Evolutionary conservation across 768 basidiomycete species (phyloP).

Genomic region (Naganishia antarctica): DNA sequence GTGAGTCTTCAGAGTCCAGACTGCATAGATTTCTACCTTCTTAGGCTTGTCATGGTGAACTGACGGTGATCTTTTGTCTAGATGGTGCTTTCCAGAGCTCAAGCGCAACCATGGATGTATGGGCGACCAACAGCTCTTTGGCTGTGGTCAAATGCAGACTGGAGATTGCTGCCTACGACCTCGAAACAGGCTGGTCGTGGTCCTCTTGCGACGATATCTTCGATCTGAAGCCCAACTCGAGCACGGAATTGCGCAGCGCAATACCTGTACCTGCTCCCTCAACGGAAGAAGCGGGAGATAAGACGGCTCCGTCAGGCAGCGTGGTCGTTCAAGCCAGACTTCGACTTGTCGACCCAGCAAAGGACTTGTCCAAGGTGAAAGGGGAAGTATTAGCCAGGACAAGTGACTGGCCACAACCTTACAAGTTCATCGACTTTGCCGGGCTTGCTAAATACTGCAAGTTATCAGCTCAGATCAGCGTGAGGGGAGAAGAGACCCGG

Average conservation of each 20-base stretch:
- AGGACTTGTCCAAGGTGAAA: neutral
- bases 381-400: neutral
- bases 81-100: conserved; percentile 22
- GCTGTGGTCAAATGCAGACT: neutral
- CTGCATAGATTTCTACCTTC: neutral
- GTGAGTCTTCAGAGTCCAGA: neutral
- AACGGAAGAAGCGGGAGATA: neutral
- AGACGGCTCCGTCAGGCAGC: conserved; percentile 2
- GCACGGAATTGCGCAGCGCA: conserved; percentile 27
- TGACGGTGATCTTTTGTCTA: neutral
- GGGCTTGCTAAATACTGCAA: neutral
- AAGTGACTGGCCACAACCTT: conserved; percentile 32
- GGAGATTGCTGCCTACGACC: conserved; percentile 6
- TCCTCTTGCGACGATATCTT: neutral
- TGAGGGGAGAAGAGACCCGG: neutral
- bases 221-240: conserved; percentile 29
- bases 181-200: conserved; percentile 12
- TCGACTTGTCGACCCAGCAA: neutral
- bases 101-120: conserved; percentile 20
- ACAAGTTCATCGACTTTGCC: conserved; percentile 30
- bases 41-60: neutral
- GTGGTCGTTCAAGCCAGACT: conserved; percentile 16
- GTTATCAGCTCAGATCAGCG: neutral
- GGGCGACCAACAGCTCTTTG: conserved; percentile 12
- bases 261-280: conserved; percentile 17